Evolutionary conservation across 495 filamentous ascomycete species (phyloP), one percentile per base, ranked within the genome.

Genomic region (Penicillium simplicissimum): DNA sequence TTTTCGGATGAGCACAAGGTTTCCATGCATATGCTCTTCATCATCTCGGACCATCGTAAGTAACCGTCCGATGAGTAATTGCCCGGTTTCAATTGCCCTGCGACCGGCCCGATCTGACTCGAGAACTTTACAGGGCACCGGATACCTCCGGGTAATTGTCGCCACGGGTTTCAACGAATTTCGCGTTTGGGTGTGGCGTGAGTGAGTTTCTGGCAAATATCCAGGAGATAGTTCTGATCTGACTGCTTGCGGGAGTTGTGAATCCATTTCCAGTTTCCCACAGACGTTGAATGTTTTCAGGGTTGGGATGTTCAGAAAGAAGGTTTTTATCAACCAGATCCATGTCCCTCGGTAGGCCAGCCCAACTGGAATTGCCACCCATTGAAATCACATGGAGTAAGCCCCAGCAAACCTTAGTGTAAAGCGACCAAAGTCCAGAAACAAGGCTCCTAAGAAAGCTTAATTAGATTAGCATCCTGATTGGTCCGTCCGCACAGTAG

Each of bases 1-100:
- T 57, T 54, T 17, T 43, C 59, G 21, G 35, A 35, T 33, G 19
- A 36, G 14, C 17, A 38, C 8, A 14, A 57, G 17, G 15, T 25
- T 19, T 23, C 37, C 3, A 21, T 57, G 13, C 53, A 62, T n/a
- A 51, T 57, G 42, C 42, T 56, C 3, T 35, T 61, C 42, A 40
- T 49, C 31, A 56, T 55, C 28, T 55, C 45, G 13, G 25, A 45
- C 7, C 13, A n/a, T 13, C 28, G 13, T 55, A 45, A 9, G 19
- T 23, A 6, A 45, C 23, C 19, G 40, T 3, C 25, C 4, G 45
- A 49, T 31, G 45, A n/a, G 17, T 23, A 7, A 23, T 8, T 25
- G 23, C 23, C 8, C 3, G 19, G 8, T 13, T 42, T 4, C 42
- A 45, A 45, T 21, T 21, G 42, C 19, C 42, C 19, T 45, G 42